These are phyloP conservation scores for Stygiomarasmius scandens DNA, from an alignment of 1,284 basidiomycete species.

Conservation along the genomic window DNA sequence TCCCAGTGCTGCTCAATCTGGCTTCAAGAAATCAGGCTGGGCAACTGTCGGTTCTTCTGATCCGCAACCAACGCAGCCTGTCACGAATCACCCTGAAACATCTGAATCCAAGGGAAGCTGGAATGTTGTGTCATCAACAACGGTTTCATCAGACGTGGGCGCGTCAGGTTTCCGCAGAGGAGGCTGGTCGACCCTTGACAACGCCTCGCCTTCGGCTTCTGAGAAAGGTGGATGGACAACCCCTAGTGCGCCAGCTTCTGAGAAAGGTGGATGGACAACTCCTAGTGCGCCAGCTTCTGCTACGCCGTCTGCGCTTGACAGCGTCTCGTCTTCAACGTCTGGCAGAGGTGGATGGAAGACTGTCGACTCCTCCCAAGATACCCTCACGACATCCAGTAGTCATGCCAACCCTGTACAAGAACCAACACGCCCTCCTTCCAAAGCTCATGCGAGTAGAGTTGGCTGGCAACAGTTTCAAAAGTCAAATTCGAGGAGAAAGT, in stretches of 20 bases:
- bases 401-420: slow-evolving; percentile 12
- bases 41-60: slow-evolving; percentile 41
- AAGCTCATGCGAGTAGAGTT: slow-evolving; percentile 34
- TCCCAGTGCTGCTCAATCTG: slow-evolving; percentile 20
- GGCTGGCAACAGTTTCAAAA: slow-evolving; percentile 63
- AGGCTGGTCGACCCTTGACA: slow-evolving; percentile 66
- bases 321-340: too few relatives aligned
- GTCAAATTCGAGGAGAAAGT: slow-evolving; percentile 25
- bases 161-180: slow-evolving; percentile 55
- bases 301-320: too few relatives aligned
- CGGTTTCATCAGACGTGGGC: slow-evolving; percentile 9
- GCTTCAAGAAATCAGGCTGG: slow-evolving; percentile 66
- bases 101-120: slow-evolving; percentile 3
- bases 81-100: slow-evolving; percentile 8
- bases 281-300: too few relatives aligned
- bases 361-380: background rate
- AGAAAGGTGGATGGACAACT: background rate
- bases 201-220: slow-evolving; percentile 24
- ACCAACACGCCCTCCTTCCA: slow-evolving; percentile 27
- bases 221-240: background rate
- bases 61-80: slow-evolving; percentile 22
- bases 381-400: slow-evolving; percentile 7
- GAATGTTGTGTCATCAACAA: background rate
- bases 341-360: too few relatives aligned
- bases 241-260: too few relatives aligned